Evolutionary conservation across 768 basidiomycete species (phyloP).

Genomic region (button mushroom (Agaricus bisporus)): DNA sequence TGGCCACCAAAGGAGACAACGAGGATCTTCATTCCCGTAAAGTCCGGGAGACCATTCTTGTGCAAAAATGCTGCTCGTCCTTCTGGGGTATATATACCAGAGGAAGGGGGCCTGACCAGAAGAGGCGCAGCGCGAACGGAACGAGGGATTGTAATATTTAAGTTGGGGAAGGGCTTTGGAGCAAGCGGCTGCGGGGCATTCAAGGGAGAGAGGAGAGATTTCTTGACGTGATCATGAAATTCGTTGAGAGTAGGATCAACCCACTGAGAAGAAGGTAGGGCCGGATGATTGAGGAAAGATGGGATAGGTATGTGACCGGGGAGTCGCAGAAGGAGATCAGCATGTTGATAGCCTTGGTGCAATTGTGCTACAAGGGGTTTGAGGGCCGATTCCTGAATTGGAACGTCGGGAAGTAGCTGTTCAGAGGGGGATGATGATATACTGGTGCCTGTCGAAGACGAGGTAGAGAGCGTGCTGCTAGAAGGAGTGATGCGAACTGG

Average conservation of each 20-base stretch:
- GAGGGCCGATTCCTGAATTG: constrained; percentile 43
- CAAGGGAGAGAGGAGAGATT: constrained; percentile 40
- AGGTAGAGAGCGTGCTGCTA: not conserved
- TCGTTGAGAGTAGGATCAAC: constrained; percentile 40
- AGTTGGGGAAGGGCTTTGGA: constrained; percentile 32
- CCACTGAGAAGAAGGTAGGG: constrained; percentile 61
- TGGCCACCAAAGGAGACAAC: constrained; percentile 82
- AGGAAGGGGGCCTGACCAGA: constrained; percentile 56
- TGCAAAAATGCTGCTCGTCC: constrained; percentile 52
- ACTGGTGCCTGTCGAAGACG: constrained; percentile 7
- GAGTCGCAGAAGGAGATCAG: constrained; percentile 62
- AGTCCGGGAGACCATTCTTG: constrained; percentile 58
- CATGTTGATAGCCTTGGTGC: constrained; percentile 59
- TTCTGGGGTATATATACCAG: constrained; percentile 38
- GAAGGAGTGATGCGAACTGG: constrained; percentile 12
- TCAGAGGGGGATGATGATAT: constrained; percentile 6
- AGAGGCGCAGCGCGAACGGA: constrained; percentile 50
- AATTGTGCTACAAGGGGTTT: constrained; percentile 61
- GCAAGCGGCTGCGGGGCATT: constrained; percentile 40
- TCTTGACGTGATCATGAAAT: constrained; percentile 41
- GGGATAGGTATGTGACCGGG: constrained; percentile 77
- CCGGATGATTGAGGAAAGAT: constrained; percentile 48
- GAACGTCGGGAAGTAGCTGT: constrained; percentile 42
- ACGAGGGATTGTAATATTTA: constrained; percentile 21
- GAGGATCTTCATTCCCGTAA: constrained; percentile 47